Evolutionary conservation across 2,329 filamentous ascomycete genomes (phyloP), one percentile per base, ranked within the genome.

Genomic region (Alternaria metachromatica): DNA sequence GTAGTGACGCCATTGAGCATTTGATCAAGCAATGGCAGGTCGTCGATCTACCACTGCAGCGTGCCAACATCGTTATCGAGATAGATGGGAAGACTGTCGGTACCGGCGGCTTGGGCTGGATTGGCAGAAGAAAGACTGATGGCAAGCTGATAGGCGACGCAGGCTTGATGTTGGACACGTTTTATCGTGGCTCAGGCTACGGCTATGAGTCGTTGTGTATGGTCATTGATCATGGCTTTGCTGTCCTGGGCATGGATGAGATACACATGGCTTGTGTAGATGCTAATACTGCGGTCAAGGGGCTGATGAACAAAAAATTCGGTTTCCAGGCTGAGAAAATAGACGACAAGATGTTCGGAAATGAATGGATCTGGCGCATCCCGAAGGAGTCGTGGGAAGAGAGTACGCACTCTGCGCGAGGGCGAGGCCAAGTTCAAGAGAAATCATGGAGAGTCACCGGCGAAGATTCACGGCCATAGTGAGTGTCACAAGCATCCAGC

Each of bases 171-270:
- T 41, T 57, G 9, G 55, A 57, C 28, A 37, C 55, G 3, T 20
- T 4, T 3, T 23, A 18, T 12, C 55, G 55, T n/a, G 15, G 28
- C 6, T 33, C 45, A 41, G 55, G 44, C 21, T 57, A 57, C 28
- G 44, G 18, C 11, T 49, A 57, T 23, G 55, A 57, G 21, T 20
- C 55, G 20, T n/a, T 57, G 3, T 49, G 55, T 46, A 57, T 57
- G 41, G 20, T 11, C 9, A 49, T 57, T 58, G 55, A 58, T 26
- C 21, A 58, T 41, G 55, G 55, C 6, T 50, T 58, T 18, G 26
- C 44, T 33, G 55, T 58, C 9, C 30, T 58, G n/a, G 55, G 44
- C 28, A 58, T 58, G 30, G 15, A 58, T 2, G 55, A 58, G 49
- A 21, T 50, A 11, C 28, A 58, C 20, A 46, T 49, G 8, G 26